phyloP scores from a whole-genome alignment of 1,284 basidiomycete species.

The Vanrija pseudolonga region DNA sequence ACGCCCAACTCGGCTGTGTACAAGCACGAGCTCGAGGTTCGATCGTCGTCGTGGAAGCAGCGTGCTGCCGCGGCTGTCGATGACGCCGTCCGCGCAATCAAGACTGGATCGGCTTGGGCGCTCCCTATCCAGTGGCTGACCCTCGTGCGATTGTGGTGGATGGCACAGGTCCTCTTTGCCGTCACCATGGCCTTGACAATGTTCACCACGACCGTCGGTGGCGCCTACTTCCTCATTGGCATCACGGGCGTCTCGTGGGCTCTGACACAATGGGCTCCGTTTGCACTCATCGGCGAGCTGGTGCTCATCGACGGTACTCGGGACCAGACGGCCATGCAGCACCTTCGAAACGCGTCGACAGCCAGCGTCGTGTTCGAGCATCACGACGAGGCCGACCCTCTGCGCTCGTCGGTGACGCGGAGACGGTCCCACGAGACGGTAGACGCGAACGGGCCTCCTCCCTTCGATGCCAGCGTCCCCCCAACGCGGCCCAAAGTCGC shows the following conservation, averaged over 20 bases:
- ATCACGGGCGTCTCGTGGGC: slow-evolving; percentile 54
- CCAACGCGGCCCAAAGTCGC: not conserved
- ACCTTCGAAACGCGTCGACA: not conserved
- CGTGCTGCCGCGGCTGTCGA: slow-evolving; percentile 8
- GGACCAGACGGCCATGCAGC: not conserved
- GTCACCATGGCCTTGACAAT: slow-evolving; percentile 48
- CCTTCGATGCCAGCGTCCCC: too few species aligned
- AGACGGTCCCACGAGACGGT: slow-evolving; percentile 5
- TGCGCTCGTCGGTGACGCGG: not conserved
- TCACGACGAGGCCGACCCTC: not conserved
- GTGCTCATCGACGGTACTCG: slow-evolving; percentile 41
- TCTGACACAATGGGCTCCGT: slow-evolving; percentile 47
- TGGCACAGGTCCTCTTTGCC: slow-evolving; percentile 46
- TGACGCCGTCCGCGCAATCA: slow-evolving; percentile 16
- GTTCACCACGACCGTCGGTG: slow-evolving; percentile 45
- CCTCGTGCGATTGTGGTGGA: slow-evolving; percentile 41
- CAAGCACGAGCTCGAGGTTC: slow-evolving; percentile 13
- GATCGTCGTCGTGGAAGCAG: slow-evolving; percentile 1
- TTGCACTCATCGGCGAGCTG: slow-evolving; percentile 44
- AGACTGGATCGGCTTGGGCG: slow-evolving; percentile 18
- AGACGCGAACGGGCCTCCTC: not conserved
- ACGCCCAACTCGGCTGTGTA: slow-evolving; percentile 26
- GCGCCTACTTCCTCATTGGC: slow-evolving; percentile 52
- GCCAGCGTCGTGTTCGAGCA: slow-evolving; percentile 12
- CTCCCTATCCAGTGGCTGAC: slow-evolving; percentile 45